phyloP scores from a whole-genome alignment of 202 grass and related monocot genomes.

The Schoenoplectus triqueter region DNA sequence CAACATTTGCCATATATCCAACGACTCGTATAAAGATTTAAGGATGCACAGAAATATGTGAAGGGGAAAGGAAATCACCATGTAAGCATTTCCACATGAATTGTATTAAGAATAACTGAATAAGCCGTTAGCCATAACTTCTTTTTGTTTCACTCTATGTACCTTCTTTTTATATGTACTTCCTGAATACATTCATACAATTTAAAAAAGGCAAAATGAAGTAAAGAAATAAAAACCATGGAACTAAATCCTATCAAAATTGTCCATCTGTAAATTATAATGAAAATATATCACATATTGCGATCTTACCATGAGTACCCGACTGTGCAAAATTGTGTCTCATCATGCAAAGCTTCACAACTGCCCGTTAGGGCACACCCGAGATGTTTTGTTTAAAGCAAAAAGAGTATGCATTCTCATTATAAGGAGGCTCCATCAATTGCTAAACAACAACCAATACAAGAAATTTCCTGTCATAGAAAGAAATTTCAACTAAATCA shows the following conservation, averaged over 20 bases:
- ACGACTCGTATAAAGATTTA: not conserved
- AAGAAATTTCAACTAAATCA: not conserved
- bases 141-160: conserved; percentile 17
- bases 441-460: not conserved
- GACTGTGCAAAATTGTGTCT: not conserved
- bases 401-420: not conserved
- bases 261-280: conserved; percentile 24
- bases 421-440: not conserved
- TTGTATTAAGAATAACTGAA: conserved; percentile 10
- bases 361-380: not conserved
- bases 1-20: not conserved
- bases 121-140: not conserved
- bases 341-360: conserved; percentile 17
- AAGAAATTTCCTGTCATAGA: conserved; percentile 36
- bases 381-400: not conserved
- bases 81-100: not conserved
- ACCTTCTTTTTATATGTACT: conserved; percentile 26
- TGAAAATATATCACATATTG: not conserved
- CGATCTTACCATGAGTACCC: conserved; percentile 1
- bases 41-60: not conserved
- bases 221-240: not conserved
- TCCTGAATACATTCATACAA: conserved; percentile 15
- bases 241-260: conserved; percentile 27
- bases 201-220: not conserved
- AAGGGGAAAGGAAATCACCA: not conserved